A percentile compares a stretch with the other conserved stretches of the same genome.
phyloP scores from a whole-genome alignment of 2,329 filamentous ascomycete genomes.

The Fusarium coffeatum region DNA sequence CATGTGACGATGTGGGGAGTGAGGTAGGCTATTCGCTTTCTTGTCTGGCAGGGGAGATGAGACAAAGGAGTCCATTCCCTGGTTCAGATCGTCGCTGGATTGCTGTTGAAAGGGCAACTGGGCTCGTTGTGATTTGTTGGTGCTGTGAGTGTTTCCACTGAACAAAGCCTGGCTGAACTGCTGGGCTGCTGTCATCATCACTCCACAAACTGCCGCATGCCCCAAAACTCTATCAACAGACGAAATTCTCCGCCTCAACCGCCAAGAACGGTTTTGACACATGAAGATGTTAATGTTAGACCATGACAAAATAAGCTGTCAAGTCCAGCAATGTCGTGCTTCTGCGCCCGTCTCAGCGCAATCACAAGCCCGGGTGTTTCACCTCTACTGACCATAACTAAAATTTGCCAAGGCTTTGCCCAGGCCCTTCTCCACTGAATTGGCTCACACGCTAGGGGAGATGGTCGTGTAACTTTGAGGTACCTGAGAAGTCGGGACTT shows the following conservation, averaged over 20 bases:
- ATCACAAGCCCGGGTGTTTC: not conserved
- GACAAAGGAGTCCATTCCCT: conserved; percentile 1
- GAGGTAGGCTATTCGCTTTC: not conserved
- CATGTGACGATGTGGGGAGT: not conserved
- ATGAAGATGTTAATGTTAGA: not conserved
- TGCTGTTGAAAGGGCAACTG: not conserved
- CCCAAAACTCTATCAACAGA: not conserved
- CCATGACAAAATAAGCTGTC: not conserved
- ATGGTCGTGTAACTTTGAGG: not conserved
- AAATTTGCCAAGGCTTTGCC: not conserved
- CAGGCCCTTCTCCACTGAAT: conserved; percentile 11
- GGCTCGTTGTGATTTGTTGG: not conserved
- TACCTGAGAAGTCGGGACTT: not conserved
- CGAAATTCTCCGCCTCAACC: not conserved
- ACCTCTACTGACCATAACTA: not conserved
- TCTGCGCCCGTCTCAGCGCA: not conserved
- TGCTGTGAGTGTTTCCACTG: not conserved
- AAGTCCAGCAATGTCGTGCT: not conserved
- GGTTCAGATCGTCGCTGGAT: conserved; percentile 1
- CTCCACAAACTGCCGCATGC: not conserved
- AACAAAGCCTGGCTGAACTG: not conserved
- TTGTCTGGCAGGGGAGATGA: not conserved
- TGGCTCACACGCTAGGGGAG: conserved; percentile 7
- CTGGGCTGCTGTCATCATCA: conserved; percentile 7
- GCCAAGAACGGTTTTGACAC: not conserved